phyloP scores from a whole-genome alignment of 2,329 filamentous ascomycete genomes.

The Cordyceps sp. region DNA sequence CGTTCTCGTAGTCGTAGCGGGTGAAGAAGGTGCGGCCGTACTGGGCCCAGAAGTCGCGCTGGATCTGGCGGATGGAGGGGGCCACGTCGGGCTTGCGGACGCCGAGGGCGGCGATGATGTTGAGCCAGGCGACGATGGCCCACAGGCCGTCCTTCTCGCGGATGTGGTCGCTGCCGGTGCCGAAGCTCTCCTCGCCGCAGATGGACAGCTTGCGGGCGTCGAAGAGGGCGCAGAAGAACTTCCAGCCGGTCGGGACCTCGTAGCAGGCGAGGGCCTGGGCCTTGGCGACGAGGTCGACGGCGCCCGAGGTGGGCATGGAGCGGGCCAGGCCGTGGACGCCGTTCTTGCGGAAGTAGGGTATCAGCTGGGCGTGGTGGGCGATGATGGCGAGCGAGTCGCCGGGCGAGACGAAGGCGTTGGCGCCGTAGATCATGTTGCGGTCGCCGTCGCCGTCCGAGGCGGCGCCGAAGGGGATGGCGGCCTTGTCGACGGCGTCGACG shows the following conservation, averaged over 20 bases:
- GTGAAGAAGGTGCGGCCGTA: constrained; percentile 99
- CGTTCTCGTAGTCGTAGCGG: constrained; percentile 94
- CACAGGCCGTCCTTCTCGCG: constrained; percentile 98
- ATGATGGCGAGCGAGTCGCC: constrained; percentile 97
- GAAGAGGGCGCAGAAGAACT: constrained; percentile 95
- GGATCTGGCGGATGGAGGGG: constrained; percentile 89
- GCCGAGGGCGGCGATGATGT: constrained; percentile 91
- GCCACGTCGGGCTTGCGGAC: constrained; percentile 63
- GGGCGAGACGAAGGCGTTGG: constrained; percentile 88
- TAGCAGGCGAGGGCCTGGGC: constrained; percentile 83
- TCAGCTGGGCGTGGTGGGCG: constrained; percentile 87
- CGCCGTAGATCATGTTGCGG: constrained; percentile 99
- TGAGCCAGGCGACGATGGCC: constrained; percentile 95
- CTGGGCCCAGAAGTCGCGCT: constrained; percentile 89
- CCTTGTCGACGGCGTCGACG: constrained; percentile 83
- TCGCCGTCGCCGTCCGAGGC: constrained; percentile 95
- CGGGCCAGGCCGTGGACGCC: constrained; percentile 90
- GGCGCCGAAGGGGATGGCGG: constrained; percentile 85
- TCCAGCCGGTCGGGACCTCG: constrained; percentile 97
- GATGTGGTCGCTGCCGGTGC: constrained; percentile 96
- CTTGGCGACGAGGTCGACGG: constrained; percentile 90
- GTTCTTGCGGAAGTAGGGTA: constrained; percentile 97
- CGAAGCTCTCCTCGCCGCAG: constrained; percentile 96
- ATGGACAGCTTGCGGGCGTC: constrained; percentile 94
- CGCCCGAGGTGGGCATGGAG: constrained; percentile 93